A percentile compares a stretch with the other conserved stretches of the same genome.
Evolutionary conservation across 78 protist species (phyloP).

Genomic region (Emiliania huxleyi): DNA sequence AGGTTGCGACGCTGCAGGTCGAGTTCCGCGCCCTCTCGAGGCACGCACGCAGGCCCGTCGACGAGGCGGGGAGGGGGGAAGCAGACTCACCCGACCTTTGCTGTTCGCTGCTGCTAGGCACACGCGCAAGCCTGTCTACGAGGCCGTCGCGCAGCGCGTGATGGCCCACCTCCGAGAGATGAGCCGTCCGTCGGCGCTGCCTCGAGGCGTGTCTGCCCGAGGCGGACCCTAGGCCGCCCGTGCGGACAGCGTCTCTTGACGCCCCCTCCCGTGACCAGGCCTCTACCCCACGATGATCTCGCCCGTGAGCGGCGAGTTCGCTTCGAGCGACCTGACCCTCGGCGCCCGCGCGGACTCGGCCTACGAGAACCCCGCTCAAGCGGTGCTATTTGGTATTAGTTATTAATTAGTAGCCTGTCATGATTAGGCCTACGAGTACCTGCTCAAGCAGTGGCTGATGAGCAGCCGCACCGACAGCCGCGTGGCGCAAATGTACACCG

Average conservation of each 20-base stretch:
- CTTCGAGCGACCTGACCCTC: not conserved
- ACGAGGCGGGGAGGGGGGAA: too few relatives aligned
- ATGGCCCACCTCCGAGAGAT: not conserved
- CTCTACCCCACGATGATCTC: conserved; percentile 22
- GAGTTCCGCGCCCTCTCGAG: conserved; percentile 71
- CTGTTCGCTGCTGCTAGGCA: too few relatives aligned
- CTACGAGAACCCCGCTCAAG: conserved; percentile 89
- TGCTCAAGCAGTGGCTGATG: conserved; percentile 53
- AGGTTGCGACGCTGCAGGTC: conserved; percentile 79
- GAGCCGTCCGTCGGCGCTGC: not conserved
- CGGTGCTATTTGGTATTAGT: too few relatives aligned
- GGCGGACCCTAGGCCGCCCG: too few relatives aligned
- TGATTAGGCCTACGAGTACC: conserved; percentile 88
- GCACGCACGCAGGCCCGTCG: conserved; percentile 56
- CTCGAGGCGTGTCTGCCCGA: too few relatives aligned
- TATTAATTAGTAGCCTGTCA: too few relatives aligned
- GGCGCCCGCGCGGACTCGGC: conserved; percentile 77
- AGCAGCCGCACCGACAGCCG: conserved; percentile 10
- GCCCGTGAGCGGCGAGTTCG: not conserved
- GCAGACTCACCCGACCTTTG: too few relatives aligned
- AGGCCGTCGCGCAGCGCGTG: not conserved
- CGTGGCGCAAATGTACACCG: conserved; percentile 40
- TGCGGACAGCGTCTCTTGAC: too few relatives aligned
- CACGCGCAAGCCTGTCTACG: conserved; percentile 61
- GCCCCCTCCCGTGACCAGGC: too few relatives aligned